Evolutionary conservation across 2,329 filamentous ascomycete species (phyloP), one percentile per base, ranked within the genome.

Genomic region (Fusarium ramigenum): DNA sequence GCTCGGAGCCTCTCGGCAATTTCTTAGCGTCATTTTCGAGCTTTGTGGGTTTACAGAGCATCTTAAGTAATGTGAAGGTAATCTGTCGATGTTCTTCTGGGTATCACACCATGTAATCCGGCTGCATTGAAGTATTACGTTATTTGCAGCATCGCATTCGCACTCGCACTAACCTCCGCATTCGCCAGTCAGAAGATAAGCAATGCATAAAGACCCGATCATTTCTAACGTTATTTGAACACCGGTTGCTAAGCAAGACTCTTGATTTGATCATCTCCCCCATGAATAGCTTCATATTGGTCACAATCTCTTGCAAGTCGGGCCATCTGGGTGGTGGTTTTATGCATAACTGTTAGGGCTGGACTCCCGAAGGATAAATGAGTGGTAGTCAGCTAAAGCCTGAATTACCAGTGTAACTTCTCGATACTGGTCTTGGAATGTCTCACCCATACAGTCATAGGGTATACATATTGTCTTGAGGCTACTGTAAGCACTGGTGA

Each of bases 81-180:
- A 32, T 6, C 11, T 12, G 5, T 15, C 4, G 9, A 18, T 32
- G 9, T 10, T 49, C n/a, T 49, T 6, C 19, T 44, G 4, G 30
- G 44, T 8, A 43, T 15, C 43, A 50, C 54, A 60, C 54, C 61
- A 52, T 64, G 61, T 64, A 49, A 61, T 50, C 23, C 44, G 44
- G 44, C 10, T 19, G 10, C 3, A 21, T 44, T 3, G 15, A 34
- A 7, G 6, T 50, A 52, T 57, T 52, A 63, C 43, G 44, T 50
- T 57, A 46, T 46, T 57, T 46, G 12, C 16, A n/a, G 12, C 36
- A 34, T 37, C n/a, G 11, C 57, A 57, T 9, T 69, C 18, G 19
- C 42, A 56, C 16, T 39, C 12, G 39, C 28, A 23, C 23, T 57
- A 36, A 9, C 16, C 15, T 23, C 23, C n/a, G 21, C 15, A 30